Evolutionary conservation across 257 asterid genomes (phyloP), one percentile per base, ranked within the genome.

Genomic region (Ophiorrhiza pumila): DNA sequence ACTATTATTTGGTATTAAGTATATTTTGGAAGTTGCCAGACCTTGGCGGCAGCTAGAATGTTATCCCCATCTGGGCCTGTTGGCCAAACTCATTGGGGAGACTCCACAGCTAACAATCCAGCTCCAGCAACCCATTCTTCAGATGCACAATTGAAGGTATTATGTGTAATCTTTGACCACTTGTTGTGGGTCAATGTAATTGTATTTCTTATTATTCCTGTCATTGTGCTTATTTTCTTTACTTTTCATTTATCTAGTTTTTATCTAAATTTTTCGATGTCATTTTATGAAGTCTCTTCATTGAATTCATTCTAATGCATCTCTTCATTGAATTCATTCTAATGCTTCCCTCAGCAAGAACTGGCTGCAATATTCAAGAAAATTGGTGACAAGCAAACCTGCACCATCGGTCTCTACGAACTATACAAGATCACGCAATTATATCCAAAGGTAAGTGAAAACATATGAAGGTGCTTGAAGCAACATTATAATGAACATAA

Each of bases 31-130:
- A 69, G 76, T 80, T 84, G 53, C 76, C 87, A 95, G 99, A 95
- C 97, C 37, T 83, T 95, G 89, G 99, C 99, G 45, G 99, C 99
- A 69, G 96, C 99, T n/a, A 90, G 99, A 87, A 92, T 95, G 98
- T 80, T 95, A 84, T 90, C 99, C 27, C 99, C 99, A 55, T 80
- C 98, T 60, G 97, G 90, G 61, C 89, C 99, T 58, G 90, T 69
- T 74, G 96, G 97, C 74, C 98, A 95, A 89, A 95, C 96, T 63
- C 97, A 95, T 75, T 92, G 98, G 98, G 92, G 81, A 75, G 98
- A 95, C 76, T 87, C 99, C 32, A 79, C 88, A 67, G 93, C 87
- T 68, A 90, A 90, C 75, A 87, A 89, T 81, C 83, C 97, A 32
- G 80, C 96, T 70, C 94, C 98, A 74, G 77, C 96, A 34, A 82